Percentiles rank a stretch among this genome's conserved stretches.
phyloP scores from a whole-genome alignment of 768 basidiomycete species.

The Boletellus emodensis region DNA sequence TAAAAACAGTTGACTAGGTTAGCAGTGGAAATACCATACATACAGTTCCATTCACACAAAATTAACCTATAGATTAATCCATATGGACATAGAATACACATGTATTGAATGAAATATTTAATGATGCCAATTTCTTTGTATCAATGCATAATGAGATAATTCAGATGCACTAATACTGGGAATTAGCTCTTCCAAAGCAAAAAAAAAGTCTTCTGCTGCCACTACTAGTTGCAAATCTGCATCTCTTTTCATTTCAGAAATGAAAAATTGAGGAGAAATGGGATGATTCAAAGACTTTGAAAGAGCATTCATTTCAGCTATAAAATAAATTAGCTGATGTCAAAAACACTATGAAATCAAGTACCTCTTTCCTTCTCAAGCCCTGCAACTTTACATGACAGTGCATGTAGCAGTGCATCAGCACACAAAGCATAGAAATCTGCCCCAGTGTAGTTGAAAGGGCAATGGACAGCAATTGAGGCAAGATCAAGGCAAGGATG shows the following conservation, averaged over 20 bases:
- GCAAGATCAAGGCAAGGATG: conserved; percentile 62
- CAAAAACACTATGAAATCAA: conserved; percentile 11
- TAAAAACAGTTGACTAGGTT: too few species aligned
- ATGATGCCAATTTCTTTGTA: conserved; percentile 33
- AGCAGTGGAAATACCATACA: too few species aligned
- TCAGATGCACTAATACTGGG: conserved; percentile 85
- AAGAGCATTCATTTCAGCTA: conserved; percentile 42
- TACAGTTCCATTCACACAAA: too few species aligned
- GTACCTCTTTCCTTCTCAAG: conserved; percentile 74
- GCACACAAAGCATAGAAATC: conserved; percentile 98
- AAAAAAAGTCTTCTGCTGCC: conserved; percentile 66
- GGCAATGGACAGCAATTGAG: conserved; percentile 65
- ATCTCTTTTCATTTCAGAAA: conserved; percentile 71
- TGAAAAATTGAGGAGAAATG: conserved; percentile 86
- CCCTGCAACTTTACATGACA: conserved; percentile 80
- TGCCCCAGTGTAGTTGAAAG: conserved; percentile 94
- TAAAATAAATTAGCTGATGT: not conserved
- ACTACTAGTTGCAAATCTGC: conserved; percentile 78
- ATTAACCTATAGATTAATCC: too few species aligned
- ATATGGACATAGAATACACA: not conserved
- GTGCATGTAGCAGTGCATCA: conserved; percentile 93
- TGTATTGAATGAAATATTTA: not conserved
- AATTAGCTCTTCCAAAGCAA: conserved; percentile 64
- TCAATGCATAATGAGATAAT: conserved; percentile 74
- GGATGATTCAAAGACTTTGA: conserved; percentile 47